Percentiles rank a stretch among this genome's conserved stretches.
Conservation (phyloP, 1,284 basidiomycete species). For the Fomes fomentarius region DNA sequence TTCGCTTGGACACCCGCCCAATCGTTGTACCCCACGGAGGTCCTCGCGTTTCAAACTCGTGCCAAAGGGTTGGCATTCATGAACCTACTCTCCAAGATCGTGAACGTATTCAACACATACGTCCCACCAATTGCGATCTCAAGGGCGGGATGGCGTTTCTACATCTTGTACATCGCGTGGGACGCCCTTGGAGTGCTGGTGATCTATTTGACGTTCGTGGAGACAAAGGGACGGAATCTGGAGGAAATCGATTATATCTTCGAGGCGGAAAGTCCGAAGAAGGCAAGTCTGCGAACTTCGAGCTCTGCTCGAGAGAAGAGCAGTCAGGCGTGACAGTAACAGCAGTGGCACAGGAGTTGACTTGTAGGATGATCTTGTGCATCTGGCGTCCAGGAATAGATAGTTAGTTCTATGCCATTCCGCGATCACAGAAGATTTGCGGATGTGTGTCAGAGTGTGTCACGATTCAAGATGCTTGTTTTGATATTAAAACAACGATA, state of each 20-base stretch:
- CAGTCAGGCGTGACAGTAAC: too few relatives aligned
- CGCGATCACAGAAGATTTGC: too few relatives aligned
- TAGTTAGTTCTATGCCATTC: too few relatives aligned
- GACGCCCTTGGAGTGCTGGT: conserved; percentile 27
- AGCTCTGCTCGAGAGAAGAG: too few relatives aligned
- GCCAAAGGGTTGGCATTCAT: conserved; percentile 28
- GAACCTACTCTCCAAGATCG: conserved; percentile 27
- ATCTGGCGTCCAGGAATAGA: too few relatives aligned
- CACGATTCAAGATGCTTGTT: conserved; percentile 13
- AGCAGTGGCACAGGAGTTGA: too few relatives aligned
- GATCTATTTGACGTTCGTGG: conserved; percentile 31
- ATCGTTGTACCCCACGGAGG: conserved; percentile 29
- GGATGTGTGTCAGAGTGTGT: too few relatives aligned
- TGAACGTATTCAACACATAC: conserved; percentile 28
- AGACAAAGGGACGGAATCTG: conserved; percentile 27
- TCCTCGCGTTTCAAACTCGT: conserved; percentile 27
- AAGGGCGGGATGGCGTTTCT: conserved; percentile 27
- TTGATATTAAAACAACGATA: conserved; percentile 28
- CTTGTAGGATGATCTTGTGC: too few relatives aligned
- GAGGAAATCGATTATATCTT: conserved; percentile 29
- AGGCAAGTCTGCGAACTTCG: conserved; percentile 20
- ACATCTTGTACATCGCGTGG: conserved; percentile 27
- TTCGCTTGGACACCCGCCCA: conserved; percentile 31
- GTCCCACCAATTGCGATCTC: conserved; percentile 27
- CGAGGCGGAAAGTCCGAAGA: conserved; percentile 23